Evolutionary conservation across 805 yeast species (phyloP), one percentile per base, ranked within the genome.

Genomic region (Nakazawaea peltata): DNA sequence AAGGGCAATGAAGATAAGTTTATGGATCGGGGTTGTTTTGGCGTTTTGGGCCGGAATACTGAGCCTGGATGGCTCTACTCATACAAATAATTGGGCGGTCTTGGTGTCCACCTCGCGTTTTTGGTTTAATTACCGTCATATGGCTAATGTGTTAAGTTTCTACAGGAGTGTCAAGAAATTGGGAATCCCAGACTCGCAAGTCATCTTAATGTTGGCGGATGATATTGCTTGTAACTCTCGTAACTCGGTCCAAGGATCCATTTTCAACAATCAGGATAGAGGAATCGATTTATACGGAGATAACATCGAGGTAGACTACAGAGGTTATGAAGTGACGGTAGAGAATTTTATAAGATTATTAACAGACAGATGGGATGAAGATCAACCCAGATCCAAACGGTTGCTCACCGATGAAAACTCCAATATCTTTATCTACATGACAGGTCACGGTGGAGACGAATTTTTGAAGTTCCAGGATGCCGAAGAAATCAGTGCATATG

Each of bases 391-490:
- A 43, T 82, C 94, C 11, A 92, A 92, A 58, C 67, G 97, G 44
- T 64, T 92, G 31, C 61, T 88, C 41, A 86, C 97, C 0, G 97
- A 92, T 62, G 97, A 88, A 54, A 78, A 86, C 53, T 84, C 95
- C 21, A 92, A 92, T 55, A 86, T 92, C 33, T 84, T 92, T 57
- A 81, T 92, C 19, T 92, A 92, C 55, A 69, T 92, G 77, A 92
- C 98, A 1, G 99, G 99, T 17, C 99, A 92, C 57, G 99, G 99
- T 17, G 99, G 99, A 34, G 86, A 88, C 50, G 97, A 92, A 57
- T 92, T 92, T 57, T 70, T 92, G 49, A 92, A 92, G 59, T 92
- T 92, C 57, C 99, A 92, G 61, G 99, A 92, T 54, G 96, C 97
- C 9, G 98, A 92, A 56, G 98, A 92, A 51, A 87, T 92, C 39